phyloP scores from a whole-genome alignment of 2,329 filamentous ascomycete species.

The Grosmannia huntii region DNA sequence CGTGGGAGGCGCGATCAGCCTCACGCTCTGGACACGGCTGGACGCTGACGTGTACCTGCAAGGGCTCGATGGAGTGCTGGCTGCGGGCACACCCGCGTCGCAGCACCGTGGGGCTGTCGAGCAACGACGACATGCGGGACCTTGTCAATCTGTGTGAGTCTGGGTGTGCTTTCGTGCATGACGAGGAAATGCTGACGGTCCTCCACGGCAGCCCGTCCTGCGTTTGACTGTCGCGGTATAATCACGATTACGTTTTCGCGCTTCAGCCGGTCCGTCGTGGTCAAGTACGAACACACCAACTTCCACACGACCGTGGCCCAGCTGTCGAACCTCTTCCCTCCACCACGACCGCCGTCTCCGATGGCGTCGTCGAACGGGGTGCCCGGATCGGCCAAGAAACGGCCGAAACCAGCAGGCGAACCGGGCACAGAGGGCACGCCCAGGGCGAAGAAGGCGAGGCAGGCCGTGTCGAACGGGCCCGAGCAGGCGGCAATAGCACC shows the following conservation, averaged over 20 bases:
- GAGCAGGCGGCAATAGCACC: background rate
- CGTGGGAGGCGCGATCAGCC: constrained; percentile 33
- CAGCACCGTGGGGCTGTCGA: constrained; percentile 34
- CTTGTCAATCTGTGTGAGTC: constrained; percentile 29
- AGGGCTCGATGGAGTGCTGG: constrained; percentile 39
- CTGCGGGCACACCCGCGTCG: constrained; percentile 28
- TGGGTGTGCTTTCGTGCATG: background rate
- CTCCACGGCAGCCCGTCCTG: constrained; percentile 33
- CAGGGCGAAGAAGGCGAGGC: background rate
- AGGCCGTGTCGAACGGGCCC: background rate
- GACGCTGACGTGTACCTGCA: constrained; percentile 41
- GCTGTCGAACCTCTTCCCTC: constrained; percentile 32
- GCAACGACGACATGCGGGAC: constrained; percentile 31
- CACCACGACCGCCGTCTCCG: constrained; percentile 24
- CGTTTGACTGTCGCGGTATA: constrained; percentile 44
- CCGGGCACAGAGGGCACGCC: background rate
- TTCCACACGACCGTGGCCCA: constrained; percentile 43
- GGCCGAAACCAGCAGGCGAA: background rate
- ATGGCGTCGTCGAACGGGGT: background rate
- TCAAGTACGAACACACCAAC: constrained; percentile 44
- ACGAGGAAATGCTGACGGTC: background rate
- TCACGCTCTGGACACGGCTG: constrained; percentile 34
- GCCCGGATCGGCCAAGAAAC: constrained; percentile 4
- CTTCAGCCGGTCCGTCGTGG: constrained; percentile 30
- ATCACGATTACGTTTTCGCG: constrained; percentile 37